Evolutionary conservation across 73 alveolate species (phyloP), one percentile per base, ranked within the genome.

Genomic region (Paramecium caudatum): DNA sequence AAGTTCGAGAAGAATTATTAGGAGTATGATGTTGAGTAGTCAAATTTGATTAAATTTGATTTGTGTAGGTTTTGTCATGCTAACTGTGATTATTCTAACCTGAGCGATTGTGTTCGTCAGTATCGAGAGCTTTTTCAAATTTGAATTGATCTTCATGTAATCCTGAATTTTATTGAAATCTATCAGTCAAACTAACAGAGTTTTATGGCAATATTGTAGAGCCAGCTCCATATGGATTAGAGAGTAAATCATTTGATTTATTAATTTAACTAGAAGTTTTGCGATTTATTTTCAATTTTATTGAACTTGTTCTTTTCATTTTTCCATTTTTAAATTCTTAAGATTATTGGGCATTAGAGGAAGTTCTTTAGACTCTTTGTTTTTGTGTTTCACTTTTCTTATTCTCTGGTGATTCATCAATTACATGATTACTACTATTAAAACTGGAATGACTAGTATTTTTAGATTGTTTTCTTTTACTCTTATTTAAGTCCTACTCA

Each of bases 21-120:
- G 80, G 80, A 55, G 80, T 55, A 55, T 55, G 80, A 55, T 55
- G 80, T 55, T 55, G 30, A 23, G 80, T 55, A 4, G 80, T 55
- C 12, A 25, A 21, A 19, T 43, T 43, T 55, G 80, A 55, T 23
- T 55, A 55, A 10, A 55, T 27, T 55, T 16, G 10, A 55, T 55
- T 55, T 4, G 8, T 10, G 8, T 55, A 21, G 30, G 80, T 21
- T 55, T 55, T 55, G 30, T 55, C 80, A 55, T 55, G 80, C 0
- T 27, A 43, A 55, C 80, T 55, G 4, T 55, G 13, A 55, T 55
- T 55, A 27, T 55, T 55, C 13, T 3, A 19, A 9, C 46, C 23
- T 10, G 80, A 55, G 4, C 30, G 23, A 37, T 27, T 55, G 23
- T 55, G 12, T 19, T 55, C 80, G 12, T 55, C 80, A 21, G 23